Conservation (phyloP, 805 yeast species). For the Pichia ethanolica region DNA sequence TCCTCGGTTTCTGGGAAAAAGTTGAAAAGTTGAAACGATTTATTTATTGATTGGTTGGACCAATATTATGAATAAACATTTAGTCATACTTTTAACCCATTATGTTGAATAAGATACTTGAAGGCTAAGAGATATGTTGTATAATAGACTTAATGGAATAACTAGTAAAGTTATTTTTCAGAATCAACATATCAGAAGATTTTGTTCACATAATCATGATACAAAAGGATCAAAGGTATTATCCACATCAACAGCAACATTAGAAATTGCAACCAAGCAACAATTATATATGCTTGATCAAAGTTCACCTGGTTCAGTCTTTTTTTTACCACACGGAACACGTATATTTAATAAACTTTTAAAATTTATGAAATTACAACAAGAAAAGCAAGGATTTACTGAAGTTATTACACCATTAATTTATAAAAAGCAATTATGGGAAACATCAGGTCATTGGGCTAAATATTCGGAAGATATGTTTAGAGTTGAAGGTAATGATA, state of each 20-base stretch:
- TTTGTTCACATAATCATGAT: slow-evolving; percentile 11
- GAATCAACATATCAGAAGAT: background rate
- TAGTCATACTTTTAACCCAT: too few relatives aligned
- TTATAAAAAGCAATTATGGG: slow-evolving; percentile 78
- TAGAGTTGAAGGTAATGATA: slow-evolving; percentile 34
- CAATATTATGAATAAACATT: too few relatives aligned
- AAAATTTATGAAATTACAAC: slow-evolving; percentile 80
- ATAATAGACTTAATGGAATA: background rate
- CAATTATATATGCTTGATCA: slow-evolving; percentile 72
- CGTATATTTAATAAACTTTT: slow-evolving; percentile 73
- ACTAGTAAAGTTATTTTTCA: background rate
- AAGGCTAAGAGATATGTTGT: too few relatives aligned
- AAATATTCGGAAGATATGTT: slow-evolving; percentile 98
- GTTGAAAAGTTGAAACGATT: too few relatives aligned
- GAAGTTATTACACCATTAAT: slow-evolving; percentile 92
- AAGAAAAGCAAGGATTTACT: slow-evolving; percentile 70
- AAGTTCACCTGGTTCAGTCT: slow-evolving; percentile 83
- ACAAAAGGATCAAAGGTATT: slow-evolving; percentile 2
- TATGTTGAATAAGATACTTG: too few relatives aligned
- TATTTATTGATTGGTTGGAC: too few relatives aligned
- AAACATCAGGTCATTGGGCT: slow-evolving; percentile 96
- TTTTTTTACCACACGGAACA: slow-evolving; percentile 90
- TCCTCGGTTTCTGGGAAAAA: background rate
- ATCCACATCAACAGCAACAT: slow-evolving; percentile 29
- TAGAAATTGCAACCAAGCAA: slow-evolving; percentile 54